A percentile compares a stretch with the other conserved stretches of the same genome.
These are phyloP conservation scores for Kockovaella imperatae DNA, from an alignment of 768 basidiomycete genomes.

Conservation along the genomic window DNA sequence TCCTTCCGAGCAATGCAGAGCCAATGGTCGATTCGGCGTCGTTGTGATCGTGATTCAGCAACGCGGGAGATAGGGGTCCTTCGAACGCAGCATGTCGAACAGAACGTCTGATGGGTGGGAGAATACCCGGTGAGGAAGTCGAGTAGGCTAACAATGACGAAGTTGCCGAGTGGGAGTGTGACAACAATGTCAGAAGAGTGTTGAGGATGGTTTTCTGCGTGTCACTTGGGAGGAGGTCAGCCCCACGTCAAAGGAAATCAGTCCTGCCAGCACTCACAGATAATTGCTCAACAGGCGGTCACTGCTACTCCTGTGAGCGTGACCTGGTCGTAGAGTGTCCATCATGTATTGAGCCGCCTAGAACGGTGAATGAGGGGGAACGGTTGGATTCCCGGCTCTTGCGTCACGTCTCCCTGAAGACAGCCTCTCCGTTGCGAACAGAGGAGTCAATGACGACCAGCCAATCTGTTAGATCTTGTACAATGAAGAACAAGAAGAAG, in stretches of 20 bases:
- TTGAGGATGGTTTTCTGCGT: constrained; percentile 40
- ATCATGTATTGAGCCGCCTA: constrained; percentile 24
- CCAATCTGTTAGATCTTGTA: neutral
- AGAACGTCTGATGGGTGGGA: constrained; percentile 33
- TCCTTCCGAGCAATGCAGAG: no score
- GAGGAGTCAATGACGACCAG: neutral
- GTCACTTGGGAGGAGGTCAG: constrained; percentile 17
- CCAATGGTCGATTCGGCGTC: no score
- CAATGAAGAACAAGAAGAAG: neutral
- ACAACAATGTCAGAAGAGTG: constrained; percentile 41
- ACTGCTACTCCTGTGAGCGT: constrained; percentile 41
- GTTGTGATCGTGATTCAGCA: constrained; percentile 14
- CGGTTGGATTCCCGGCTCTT: neutral
- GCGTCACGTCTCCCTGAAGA: no score
- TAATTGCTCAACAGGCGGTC: constrained; percentile 44
- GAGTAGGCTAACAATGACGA: constrained; percentile 44
- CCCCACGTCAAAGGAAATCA: neutral
- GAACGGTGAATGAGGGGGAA: no score
- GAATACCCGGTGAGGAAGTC: constrained; percentile 43
- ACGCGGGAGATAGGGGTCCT: constrained; percentile 33
- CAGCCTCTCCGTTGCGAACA: neutral
- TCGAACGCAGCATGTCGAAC: constrained; percentile 45
- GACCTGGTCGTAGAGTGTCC: constrained; percentile 39
- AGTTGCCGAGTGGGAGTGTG: constrained; percentile 44
- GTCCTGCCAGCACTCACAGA: constrained; percentile 40